phyloP scores from a whole-genome alignment of 2,329 filamentous ascomycete species.

The Hirsutella minnesotensis region DNA sequence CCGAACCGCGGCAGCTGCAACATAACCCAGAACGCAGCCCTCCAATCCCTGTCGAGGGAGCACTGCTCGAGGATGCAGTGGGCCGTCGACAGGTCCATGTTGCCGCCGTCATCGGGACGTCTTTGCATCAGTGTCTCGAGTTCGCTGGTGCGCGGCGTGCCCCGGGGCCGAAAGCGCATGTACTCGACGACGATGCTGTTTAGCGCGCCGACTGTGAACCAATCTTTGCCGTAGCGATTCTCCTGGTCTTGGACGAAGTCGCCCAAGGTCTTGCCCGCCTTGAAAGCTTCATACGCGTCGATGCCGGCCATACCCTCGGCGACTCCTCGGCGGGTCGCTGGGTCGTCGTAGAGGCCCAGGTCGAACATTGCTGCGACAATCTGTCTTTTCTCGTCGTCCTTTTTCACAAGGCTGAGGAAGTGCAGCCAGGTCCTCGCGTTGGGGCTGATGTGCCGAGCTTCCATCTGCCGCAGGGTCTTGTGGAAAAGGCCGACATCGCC shows the following conservation, averaged over 20 bases:
- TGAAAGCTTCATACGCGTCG: slow-evolving; percentile 30
- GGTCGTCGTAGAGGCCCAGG: slow-evolving; percentile 28
- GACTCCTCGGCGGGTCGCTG: slow-evolving; percentile 22
- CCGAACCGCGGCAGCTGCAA: slow-evolving; percentile 10
- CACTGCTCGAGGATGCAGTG: slow-evolving; percentile 25
- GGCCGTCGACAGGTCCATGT: slow-evolving; percentile 19
- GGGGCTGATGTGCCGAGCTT: slow-evolving; percentile 22
- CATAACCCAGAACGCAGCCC: slow-evolving; percentile 19
- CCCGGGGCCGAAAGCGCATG: slow-evolving; percentile 22
- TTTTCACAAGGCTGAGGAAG: slow-evolving; percentile 42
- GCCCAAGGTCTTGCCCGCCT: slow-evolving; percentile 18
- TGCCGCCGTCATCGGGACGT: slow-evolving; percentile 10
- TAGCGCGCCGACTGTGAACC: slow-evolving; percentile 25
- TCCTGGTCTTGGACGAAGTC: slow-evolving; percentile 28
- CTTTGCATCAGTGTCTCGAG: slow-evolving; percentile 15
- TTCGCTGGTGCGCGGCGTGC: slow-evolving; percentile 12
- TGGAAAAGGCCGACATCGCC: slow-evolving; percentile 30
- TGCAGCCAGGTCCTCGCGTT: slow-evolving; percentile 35
- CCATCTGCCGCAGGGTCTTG: slow-evolving; percentile 28
- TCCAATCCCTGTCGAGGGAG: slow-evolving; percentile 15
- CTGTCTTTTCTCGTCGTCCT: slow-evolving; percentile 39
- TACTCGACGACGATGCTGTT: slow-evolving; percentile 30
- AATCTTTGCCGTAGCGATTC: slow-evolving; percentile 31
- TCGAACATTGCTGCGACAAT: slow-evolving; percentile 34
- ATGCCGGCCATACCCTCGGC: slow-evolving; percentile 29